These are phyloP conservation scores for Epichloe gansuensis DNA, from an alignment of 2,329 filamentous ascomycete genomes.

Conservation along the genomic window DNA sequence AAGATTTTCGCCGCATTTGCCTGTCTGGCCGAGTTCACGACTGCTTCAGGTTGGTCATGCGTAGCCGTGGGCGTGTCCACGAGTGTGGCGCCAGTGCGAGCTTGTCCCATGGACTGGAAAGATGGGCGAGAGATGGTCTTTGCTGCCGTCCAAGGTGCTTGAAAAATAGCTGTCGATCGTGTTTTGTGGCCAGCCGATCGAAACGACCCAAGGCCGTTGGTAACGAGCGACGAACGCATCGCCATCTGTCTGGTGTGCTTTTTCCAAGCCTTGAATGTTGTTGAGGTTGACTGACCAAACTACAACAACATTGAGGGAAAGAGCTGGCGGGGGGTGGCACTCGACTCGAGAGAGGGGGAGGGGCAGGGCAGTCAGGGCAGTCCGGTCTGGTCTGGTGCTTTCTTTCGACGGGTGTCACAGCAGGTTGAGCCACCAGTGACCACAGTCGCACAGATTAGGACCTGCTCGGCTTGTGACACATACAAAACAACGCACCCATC, in stretches of 20 bases:
- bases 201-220: conserved; percentile 4
- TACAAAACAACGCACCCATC: not conserved
- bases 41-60: conserved; percentile 1
- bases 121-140: not conserved
- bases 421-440: not conserved
- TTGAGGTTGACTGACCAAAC: not conserved
- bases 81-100: conserved; percentile 8
- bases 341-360: not conserved
- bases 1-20: conserved; percentile 22
- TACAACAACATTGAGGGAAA: not conserved
- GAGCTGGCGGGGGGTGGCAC: not conserved
- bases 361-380: not conserved
- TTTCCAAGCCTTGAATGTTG: not conserved
- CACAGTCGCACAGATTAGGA: not conserved
- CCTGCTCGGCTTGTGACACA: not conserved
- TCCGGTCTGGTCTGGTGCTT: not conserved
- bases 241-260: not conserved
- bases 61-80: conserved; percentile 7
- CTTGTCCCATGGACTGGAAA: not conserved
- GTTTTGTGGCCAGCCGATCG: conserved; percentile 1
- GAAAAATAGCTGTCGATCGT: not conserved
- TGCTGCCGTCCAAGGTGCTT: conserved; percentile 5
- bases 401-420: not conserved
- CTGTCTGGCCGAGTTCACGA: conserved; percentile 4
- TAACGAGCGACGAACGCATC: conserved; percentile 6